A percentile compares a stretch with the other conserved stretches of the same genome.
phyloP scores from a whole-genome alignment of 1,139 yeast species.

The Debaryomyces singareniensis region DNA sequence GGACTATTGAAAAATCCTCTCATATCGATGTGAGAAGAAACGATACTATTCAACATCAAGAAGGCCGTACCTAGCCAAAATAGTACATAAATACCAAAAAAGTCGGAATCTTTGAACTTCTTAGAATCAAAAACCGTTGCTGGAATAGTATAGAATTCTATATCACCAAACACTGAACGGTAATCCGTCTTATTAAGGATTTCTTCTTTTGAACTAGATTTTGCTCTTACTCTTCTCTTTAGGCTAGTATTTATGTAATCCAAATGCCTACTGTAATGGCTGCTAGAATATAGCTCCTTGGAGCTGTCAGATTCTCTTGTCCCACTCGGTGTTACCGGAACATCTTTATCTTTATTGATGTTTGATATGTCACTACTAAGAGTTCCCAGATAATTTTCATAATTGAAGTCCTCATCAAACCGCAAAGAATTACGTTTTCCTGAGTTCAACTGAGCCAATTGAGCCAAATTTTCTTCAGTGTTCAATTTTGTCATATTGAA shows the following conservation, averaged over 20 bases:
- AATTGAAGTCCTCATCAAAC: no score
- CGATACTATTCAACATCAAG: constrained; percentile 40
- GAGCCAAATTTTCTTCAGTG: constrained; percentile 17
- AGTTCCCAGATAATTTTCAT: no score
- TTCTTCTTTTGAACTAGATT: constrained; percentile 1
- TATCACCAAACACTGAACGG: constrained; percentile 37
- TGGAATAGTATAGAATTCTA: constrained; percentile 31
- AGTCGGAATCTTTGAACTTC: constrained; percentile 33
- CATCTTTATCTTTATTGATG: no score
- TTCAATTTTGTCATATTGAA: constrained; percentile 6
- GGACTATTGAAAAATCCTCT: constrained; percentile 37
- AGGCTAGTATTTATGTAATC: no score
- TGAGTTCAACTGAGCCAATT: constrained; percentile 15
- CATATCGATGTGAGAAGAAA: constrained; percentile 29
- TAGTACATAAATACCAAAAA: constrained; percentile 60
- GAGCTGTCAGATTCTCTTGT: no score
- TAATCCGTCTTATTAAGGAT: neutral
- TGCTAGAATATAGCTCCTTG: no score
- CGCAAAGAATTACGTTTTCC: constrained; percentile 17
- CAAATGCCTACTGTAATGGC: no score
- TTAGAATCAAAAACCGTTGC: constrained; percentile 47
- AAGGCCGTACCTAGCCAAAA: constrained; percentile 64
- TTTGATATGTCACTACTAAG: no score
- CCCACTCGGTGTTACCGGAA: no score
- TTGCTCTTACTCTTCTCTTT: constrained; percentile 1